Base-by-base conservation (phyloP, 2,329 filamentous ascomycete species). In the Colletotrichum zoysiae region DNA sequence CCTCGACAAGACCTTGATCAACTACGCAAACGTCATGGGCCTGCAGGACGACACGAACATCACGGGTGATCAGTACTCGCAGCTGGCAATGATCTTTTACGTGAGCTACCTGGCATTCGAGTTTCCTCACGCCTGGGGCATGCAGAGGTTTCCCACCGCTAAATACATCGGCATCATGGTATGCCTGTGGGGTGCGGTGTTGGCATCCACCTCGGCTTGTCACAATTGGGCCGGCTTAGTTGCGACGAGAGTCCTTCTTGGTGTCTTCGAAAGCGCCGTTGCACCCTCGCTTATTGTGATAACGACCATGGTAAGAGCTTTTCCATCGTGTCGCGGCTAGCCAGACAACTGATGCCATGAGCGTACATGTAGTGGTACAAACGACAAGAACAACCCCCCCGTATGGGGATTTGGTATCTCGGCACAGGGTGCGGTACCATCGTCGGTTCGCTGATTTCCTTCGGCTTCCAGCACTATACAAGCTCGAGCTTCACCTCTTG, bases 341-440 rank as follows among this genome's bases (percentile, higher is more conserved):
- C 23, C 16, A 8, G 16, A 9, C 9, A 5, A 20, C 38, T 55
- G 23, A 58, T 11, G 6, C 33, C 2, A 6, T 5, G 2, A 26
- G 26, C 26, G 26, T n/a, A n/a, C n/a, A 8, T 18, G 5, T 23
- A 70, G 64, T 87, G 85, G 80, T 87, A 87, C 74, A 76, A 83
- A 1, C 78, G 82, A 0, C 78, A 79, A 51, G 89, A 93, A 75
- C 90, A 92, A 78, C 89, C 90, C 0, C 78, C 90, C 26, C 84
- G 91, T 0, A 86, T 91, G 7, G 89, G 89, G 0, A 85, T 86
- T 16, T 93, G 90, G 90, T 92, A 92, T 74, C 84, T 87, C 5
- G 90, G 88, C 0, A 91, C 88, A 56, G 89, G 89, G 0, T 70
- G 85, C 1, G 87, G 87, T 0, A 89, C 85, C 6, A 88, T 91